Conservation (phyloP, 108 stramenopile genomes). For the Heterococcus sp. region DNA sequence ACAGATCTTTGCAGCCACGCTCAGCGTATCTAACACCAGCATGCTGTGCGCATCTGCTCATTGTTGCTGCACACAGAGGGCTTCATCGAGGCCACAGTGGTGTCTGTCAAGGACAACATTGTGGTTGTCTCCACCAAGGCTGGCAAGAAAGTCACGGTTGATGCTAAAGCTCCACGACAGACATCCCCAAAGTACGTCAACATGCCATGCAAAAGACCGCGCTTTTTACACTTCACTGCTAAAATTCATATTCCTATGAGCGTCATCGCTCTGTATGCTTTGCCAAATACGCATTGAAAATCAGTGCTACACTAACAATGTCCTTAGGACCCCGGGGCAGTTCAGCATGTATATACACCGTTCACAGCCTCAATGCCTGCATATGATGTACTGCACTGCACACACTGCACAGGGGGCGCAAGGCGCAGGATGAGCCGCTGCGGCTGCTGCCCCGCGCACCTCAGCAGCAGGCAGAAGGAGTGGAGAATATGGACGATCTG, state of each 20-base stretch:
- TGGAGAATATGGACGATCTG: conserved; percentile 46
- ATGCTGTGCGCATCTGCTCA: not conserved
- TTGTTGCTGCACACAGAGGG: not conserved
- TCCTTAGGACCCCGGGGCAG: no score
- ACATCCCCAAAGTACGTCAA: not conserved
- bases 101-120: not conserved
- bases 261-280: no score
- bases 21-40: no score
- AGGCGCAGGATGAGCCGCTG: conserved; percentile 6
- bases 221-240: no score
- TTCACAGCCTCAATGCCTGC: no score
- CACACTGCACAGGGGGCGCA: not conserved
- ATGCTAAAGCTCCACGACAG: not conserved
- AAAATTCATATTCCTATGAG: no score
- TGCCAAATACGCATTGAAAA: no score
- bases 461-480: not conserved
- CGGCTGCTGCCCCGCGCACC: conserved; percentile 8
- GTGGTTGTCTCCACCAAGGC: conserved; percentile 5
- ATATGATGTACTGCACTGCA: no score
- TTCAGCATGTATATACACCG: no score
- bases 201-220: no score
- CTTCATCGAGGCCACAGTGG: not conserved
- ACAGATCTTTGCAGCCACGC: not conserved
- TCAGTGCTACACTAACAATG: no score
- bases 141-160: conserved; percentile 1